A percentile compares a stretch with the other conserved stretches of the same genome.
phyloP scores from a whole-genome alignment of 148 eudicot genomes.

The Fagopyrum homotropicum region DNA sequence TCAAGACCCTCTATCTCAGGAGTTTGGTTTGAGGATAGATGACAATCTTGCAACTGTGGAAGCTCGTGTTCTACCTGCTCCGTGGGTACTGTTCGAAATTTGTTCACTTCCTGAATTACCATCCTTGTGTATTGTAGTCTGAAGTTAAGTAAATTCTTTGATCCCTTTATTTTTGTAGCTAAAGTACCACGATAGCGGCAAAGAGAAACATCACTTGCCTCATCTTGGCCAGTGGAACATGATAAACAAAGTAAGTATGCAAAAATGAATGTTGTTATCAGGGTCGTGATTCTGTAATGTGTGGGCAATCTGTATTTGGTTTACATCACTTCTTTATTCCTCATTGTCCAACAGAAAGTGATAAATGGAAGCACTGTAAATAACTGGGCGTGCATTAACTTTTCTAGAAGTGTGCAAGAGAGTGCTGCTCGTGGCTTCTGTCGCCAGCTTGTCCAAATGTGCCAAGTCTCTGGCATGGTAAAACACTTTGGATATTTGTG shows the following conservation, averaged over 20 bases:
- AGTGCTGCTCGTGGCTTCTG: slow-evolving; percentile 62
- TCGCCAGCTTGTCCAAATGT: slow-evolving; percentile 65
- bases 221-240: slow-evolving; percentile 86
- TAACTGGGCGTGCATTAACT: slow-evolving; percentile 74
- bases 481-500: slow-evolving; percentile 3
- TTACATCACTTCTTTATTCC: background rate
- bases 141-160: background rate
- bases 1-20: slow-evolving; percentile 59
- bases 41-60: slow-evolving; percentile 60
- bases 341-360: slow-evolving; percentile 44
- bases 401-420: slow-evolving; percentile 65
- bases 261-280: background rate
- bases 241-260: slow-evolving; percentile 54
- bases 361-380: slow-evolving; percentile 65
- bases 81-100: slow-evolving; percentile 40
- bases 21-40: slow-evolving; percentile 60
- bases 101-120: background rate
- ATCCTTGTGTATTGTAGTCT: background rate
- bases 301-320: background rate
- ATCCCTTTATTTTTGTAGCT: slow-evolving; percentile 29
- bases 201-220: slow-evolving; percentile 60
- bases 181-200: slow-evolving; percentile 59
- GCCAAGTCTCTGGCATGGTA: slow-evolving; percentile 77
- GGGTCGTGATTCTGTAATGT: background rate
- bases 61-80: slow-evolving; percentile 76